Evolutionary conservation across 2,329 filamentous ascomycete genomes (phyloP).

Genomic region (Claviceps sp.): DNA sequence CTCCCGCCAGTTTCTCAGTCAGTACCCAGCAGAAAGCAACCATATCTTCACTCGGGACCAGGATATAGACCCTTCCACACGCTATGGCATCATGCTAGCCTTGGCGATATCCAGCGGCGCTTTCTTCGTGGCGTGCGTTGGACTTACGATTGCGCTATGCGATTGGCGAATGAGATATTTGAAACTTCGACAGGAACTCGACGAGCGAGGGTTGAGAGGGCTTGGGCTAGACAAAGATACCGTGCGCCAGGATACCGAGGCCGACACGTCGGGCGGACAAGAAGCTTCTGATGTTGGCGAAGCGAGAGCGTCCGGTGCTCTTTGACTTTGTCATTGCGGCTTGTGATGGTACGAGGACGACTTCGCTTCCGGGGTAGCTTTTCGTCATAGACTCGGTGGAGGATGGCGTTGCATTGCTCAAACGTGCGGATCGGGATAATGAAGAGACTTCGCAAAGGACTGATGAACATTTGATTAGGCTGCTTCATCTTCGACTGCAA

Average conservation of each 20-base stretch:
- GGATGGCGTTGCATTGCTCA: neutral
- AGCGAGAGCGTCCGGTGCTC: slow-evolving; percentile 4
- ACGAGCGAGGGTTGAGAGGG: slow-evolving; percentile 4
- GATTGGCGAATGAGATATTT: slow-evolving; percentile 8
- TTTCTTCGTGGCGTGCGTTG: slow-evolving; percentile 7
- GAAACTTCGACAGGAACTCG: slow-evolving; percentile 4
- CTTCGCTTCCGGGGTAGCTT: neutral
- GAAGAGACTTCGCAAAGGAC: neutral
- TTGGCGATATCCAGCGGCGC: slow-evolving; percentile 7
- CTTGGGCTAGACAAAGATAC: neutral
- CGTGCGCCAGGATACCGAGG: neutral
- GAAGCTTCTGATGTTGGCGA: neutral
- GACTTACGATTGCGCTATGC: slow-evolving; percentile 5
- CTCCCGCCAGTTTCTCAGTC: neutral
- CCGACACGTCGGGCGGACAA: neutral
- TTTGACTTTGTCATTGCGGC: neutral
- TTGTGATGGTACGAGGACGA: neutral
- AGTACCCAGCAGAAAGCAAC: neutral
- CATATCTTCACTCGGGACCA: slow-evolving; percentile 4
- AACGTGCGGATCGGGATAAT: neutral
- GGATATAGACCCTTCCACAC: slow-evolving; percentile 2
- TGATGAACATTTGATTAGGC: neutral
- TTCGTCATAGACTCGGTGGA: neutral
- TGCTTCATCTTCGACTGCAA: neutral
- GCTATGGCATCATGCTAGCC: slow-evolving; percentile 7